phyloP scores from a whole-genome alignment of 177 flowering plant species.

The Vitis hybrid region DNA sequence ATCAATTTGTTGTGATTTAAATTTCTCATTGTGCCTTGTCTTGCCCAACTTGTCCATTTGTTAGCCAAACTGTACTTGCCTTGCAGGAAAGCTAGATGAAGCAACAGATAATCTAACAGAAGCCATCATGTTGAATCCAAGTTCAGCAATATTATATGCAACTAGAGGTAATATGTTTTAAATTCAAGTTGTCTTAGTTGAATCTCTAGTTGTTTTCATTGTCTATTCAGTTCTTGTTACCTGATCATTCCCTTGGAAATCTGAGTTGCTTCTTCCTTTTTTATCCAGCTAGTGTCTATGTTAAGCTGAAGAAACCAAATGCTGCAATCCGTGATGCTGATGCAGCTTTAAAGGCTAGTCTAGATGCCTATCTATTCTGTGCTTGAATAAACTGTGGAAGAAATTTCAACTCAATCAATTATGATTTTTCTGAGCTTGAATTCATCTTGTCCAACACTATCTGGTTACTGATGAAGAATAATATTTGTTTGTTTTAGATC shows the following conservation, averaged over 20 bases:
- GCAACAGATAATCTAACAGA: slow-evolving; percentile 58
- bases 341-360: slow-evolving; percentile 51
- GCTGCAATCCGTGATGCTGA: slow-evolving; percentile 48
- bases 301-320: slow-evolving; percentile 65
- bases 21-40: background rate
- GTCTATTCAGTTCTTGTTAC: background rate
- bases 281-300: slow-evolving; percentile 54
- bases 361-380: background rate
- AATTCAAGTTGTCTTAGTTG: background rate
- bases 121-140: slow-evolving; percentile 62
- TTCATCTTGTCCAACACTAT: too few species aligned
- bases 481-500: slow-evolving; percentile 32
- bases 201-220: background rate
- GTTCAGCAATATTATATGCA: slow-evolving; percentile 67
- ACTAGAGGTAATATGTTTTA: slow-evolving; percentile 44
- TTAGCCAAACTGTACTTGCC: background rate
- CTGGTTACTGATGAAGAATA: too few species aligned
- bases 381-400: background rate
- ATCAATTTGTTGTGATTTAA: slow-evolving; percentile 3
- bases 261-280: slow-evolving; percentile 6
- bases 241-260: background rate
- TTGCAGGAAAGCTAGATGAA: slow-evolving; percentile 55
- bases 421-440: too few species aligned
- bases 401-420: background rate
- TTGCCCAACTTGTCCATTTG: background rate